Evolutionary conservation across 1,139 yeast species (phyloP).

Genomic region (Scheffersomyces cryptocercus): DNA sequence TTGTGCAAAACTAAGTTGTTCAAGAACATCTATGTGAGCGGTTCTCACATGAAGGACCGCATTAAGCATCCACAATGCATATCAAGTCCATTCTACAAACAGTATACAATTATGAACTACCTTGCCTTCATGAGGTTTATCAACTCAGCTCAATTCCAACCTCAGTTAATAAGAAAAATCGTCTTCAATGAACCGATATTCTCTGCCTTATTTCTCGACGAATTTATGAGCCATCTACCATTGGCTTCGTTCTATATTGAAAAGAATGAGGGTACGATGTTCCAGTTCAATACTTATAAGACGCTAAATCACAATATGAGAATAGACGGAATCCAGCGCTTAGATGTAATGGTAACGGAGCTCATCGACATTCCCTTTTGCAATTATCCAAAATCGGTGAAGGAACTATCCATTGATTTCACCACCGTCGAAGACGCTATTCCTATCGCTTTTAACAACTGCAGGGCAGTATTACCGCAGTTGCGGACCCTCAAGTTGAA

Average conservation of each 20-base stretch:
- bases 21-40: not conserved
- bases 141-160: not conserved
- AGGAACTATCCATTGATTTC: not conserved
- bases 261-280: not conserved
- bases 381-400: not conserved
- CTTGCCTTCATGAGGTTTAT: not conserved
- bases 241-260: not conserved
- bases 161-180: not conserved
- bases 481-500: not conserved
- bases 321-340: not conserved
- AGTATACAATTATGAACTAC: not conserved
- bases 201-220: not conserved
- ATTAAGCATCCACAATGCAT: not conserved
- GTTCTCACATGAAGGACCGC: not conserved
- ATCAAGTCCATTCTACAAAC: not conserved
- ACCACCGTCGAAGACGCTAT: not conserved
- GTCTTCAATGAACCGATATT: not conserved
- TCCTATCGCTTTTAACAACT: not conserved
- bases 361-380: too few species aligned
- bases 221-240: not conserved
- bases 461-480: not conserved
- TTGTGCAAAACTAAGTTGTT: not conserved
- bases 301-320: not conserved
- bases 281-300: not conserved
- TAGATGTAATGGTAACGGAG: too few species aligned